Base-by-base conservation (phyloP, 1,284 basidiomycete genomes). In the Coniophora puteana region DNA sequence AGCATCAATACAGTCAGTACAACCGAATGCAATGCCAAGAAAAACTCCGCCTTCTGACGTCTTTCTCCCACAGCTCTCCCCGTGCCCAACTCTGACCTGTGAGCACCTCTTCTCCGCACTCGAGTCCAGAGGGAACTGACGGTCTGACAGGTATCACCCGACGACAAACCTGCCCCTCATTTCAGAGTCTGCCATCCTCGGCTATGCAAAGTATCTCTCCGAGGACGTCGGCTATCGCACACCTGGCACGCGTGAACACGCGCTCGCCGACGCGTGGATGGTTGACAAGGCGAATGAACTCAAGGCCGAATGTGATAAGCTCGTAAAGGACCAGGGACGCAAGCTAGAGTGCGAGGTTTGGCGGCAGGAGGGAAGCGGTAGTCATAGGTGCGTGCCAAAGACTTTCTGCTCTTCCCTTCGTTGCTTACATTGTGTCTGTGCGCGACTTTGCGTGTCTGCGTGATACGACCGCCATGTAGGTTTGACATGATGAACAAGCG, bases 201-300 rank as follows among this genome's bases (percentile, higher is more conserved):
- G 65, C 3, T 66, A 80, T 39, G 74, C 81, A 2, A 76, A 73
- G 47, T 60, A 80, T 43, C 74, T 90, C 8, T 88, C 84, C 0
- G 91, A 93, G 58, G 80, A 80, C 23, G 90, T 95, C 45, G 94
- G 94, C 4, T 98, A 85, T 66, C 77, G 95, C 30, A 95, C 90
- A 0, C 90, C 96, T 13, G 95, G 95, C 1, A 95, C 93, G 0
- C 72, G 75, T 29, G 89, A 97, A 60, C 93, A 97, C 65, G 82
- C 89, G 0, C 63, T 80, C 21, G 93, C 88, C 5, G 93, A 97
- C 53, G 67, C 74, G 28, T 97, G 93, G 81, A 83, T 96, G 69
- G 58, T 85, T 16, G 63, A 72, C 32, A 76, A 87, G 52, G 83
- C 86, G 3, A 65, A 80, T 43, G 67, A 69, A 30, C 61, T 92